Base-by-base conservation (phyloP, 139 green algal species). In the Coccomyxa sp. region DNA sequence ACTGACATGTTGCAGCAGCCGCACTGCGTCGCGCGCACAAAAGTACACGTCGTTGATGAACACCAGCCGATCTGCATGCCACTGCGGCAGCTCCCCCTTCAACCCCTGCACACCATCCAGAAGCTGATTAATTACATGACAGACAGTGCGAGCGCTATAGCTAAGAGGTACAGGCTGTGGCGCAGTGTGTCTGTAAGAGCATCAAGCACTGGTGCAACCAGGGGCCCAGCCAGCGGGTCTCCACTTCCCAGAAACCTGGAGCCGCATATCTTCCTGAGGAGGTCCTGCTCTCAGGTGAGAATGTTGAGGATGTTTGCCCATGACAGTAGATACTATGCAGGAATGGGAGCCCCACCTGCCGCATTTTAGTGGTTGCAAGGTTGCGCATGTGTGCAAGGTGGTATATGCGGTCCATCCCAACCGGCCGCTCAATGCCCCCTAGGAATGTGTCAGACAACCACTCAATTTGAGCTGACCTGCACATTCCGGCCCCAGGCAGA, bases 21-120 rank as follows among this genome's bases (percentile, higher is more conserved):
- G 84, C 51, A 85, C 58, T 68, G 87, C 74, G 74, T 90, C 83
- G 21, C 71, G 25, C 27, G 87, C 84, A 75, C 90, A 94, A 51
- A 92, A 89, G 58, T 87, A 90, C 10, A 94, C 90, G 76, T 94
- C 91, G 81, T 94, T 94, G 21, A 90, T 76, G 83, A 94, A 94
- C 11, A 91, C 79, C 0, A 94, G 16, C 12, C 78, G 68, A 17
- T 88, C 79, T 14, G 76, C 67, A 1, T 45, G 75, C 32, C 74
- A 80, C 38, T 71, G 63, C 63, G 63, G 71, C 1, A 25, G 71
- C 25, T 23, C 75, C 66, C 66, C 28, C 16, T 31, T 23, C 15
- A 59, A 21, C 60, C 23, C 18, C 1, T 77, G 17, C n/a, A 63
- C 7, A 28, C 63, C 18, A 28, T 71, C 63, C 63, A 28, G 63